Conservation (phyloP, 1,139 yeast genomes). For the Barnettozyma hawaiiensis region DNA sequence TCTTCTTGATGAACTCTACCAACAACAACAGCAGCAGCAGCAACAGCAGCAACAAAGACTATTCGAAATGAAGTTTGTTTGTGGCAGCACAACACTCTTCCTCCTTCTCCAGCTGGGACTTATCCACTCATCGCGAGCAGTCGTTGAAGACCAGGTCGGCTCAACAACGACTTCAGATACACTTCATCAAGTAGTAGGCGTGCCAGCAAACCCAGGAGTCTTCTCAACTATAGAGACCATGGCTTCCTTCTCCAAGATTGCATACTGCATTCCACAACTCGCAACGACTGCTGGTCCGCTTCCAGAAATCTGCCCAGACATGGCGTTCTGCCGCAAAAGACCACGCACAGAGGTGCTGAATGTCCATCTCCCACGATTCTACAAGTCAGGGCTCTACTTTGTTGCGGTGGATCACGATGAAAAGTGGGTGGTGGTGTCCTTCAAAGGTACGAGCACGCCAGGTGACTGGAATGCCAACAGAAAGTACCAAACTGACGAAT, state of each 20-base stretch:
- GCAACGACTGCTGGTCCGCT: neutral
- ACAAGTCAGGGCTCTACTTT: conserved; percentile 36
- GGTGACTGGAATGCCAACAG: conserved; percentile 53
- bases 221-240: neutral
- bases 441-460: conserved; percentile 55
- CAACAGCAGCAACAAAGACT: no score
- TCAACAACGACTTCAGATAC: no score
- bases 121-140: no score
- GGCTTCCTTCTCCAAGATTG: conserved; percentile 17
- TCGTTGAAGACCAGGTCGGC: no score
- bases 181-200: neutral
- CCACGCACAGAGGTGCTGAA: conserved; percentile 2
- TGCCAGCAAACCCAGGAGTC: neutral
- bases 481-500: conserved; percentile 12
- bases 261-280: conserved; percentile 14
- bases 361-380: conserved; percentile 21
- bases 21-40: no score
- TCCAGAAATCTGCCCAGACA: conserved; percentile 10
- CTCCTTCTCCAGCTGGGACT: no score
- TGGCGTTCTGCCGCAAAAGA: conserved; percentile 9
- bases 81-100: no score
- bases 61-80: no score
- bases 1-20: no score
- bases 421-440: conserved; percentile 38
- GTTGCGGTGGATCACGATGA: conserved; percentile 38